phyloP scores from a whole-genome alignment of 2,329 filamentous ascomycete genomes.

The Colletotrichum theobromicola region DNA sequence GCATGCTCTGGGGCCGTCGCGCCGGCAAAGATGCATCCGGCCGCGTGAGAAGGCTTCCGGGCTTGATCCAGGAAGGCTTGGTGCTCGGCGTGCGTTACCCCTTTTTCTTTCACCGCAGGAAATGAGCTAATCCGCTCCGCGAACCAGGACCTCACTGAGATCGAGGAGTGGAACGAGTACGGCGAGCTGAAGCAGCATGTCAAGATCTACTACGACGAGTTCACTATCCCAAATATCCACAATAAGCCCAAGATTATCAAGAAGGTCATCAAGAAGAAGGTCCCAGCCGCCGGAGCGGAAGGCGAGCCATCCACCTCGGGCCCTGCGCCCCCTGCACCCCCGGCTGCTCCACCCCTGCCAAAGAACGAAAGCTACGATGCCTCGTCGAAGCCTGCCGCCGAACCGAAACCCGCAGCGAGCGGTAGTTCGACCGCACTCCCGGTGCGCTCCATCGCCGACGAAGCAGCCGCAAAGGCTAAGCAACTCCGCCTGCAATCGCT shows the following conservation, averaged over 20 bases:
- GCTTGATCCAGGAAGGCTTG: slow-evolving; percentile 83
- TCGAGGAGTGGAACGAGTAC: slow-evolving; percentile 99
- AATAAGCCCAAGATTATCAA: slow-evolving; percentile 45
- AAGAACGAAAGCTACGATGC: slow-evolving; percentile 8
- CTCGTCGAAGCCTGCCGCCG: slow-evolving; percentile 27
- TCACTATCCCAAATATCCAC: slow-evolving; percentile 61
- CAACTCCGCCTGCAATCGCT: slow-evolving; percentile 59
- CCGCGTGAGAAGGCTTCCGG: slow-evolving; percentile 79
- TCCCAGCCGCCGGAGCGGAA: not conserved
- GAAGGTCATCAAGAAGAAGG: slow-evolving; percentile 18
- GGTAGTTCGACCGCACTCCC: slow-evolving; percentile 42
- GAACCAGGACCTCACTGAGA: slow-evolving; percentile 84
- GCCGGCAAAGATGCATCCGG: slow-evolving; percentile 72
- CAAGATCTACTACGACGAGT: slow-evolving; percentile 69
- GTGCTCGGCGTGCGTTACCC: slow-evolving; percentile 77
- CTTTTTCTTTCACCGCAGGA: not conserved
- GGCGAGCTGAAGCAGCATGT: slow-evolving; percentile 91
- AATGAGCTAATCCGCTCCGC: slow-evolving; percentile 2
- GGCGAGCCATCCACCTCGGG: slow-evolving; percentile 13
- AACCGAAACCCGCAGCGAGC: slow-evolving; percentile 11
- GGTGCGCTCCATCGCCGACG: slow-evolving; percentile 63
- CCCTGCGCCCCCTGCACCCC: slow-evolving; percentile 31
- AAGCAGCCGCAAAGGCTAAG: slow-evolving; percentile 70
- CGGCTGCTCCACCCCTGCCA: slow-evolving; percentile 34
- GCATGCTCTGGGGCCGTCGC: slow-evolving; percentile 86